Evolutionary conservation across 2,329 filamentous ascomycete genomes (phyloP), one percentile per base, ranked within the genome.

Genomic region (Nannizzia gypsea): DNA sequence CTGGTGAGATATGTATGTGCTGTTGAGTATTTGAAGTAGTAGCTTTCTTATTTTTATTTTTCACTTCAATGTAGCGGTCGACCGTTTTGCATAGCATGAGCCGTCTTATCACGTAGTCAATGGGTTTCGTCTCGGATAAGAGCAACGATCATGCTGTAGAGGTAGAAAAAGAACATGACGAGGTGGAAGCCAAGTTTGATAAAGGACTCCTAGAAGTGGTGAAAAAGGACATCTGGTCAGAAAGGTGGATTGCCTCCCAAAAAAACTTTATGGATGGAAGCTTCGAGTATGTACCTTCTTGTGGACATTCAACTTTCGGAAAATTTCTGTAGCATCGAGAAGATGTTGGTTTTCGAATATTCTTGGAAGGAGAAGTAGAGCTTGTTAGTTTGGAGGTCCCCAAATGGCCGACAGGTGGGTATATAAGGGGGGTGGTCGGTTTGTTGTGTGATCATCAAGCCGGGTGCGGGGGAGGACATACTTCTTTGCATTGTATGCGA

Each of bases 101-200:
- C 72, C 67, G 71, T 67, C 66, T 70, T 67, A 57, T 66, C 65
- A 61, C 69, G 68, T 65, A 75, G 67, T 86, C 86, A 95, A 76
- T 90, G 83, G 62, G 88, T 84, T 78, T 99, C 93, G 76, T 97
- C 93, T 71, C 88, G 86, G 80, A 99, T 99, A 64, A 99, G 83
- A 66, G 93, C 92, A 65, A 96, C 92, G 68, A 93, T 93, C 89
- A 93, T 95, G 86, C 89, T 95, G 83, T 96, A 96, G 60, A 99
- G 87, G 79, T 99, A 99, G 84, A 97, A 99, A 85, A 99, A 99
- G 84, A 99, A 99, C 90, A 99, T 96, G 78, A 99, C 76, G 63
- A 99, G 81, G 77, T 99, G 93, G 82, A 99, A 99, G 60, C 92
- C 93, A 48, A 99, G 89, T 80, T 99, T 99, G 80, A 93, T 86